Evolutionary conservation across 2,329 filamentous ascomycete species (phyloP).

Genomic region (Alternaria sp.): DNA sequence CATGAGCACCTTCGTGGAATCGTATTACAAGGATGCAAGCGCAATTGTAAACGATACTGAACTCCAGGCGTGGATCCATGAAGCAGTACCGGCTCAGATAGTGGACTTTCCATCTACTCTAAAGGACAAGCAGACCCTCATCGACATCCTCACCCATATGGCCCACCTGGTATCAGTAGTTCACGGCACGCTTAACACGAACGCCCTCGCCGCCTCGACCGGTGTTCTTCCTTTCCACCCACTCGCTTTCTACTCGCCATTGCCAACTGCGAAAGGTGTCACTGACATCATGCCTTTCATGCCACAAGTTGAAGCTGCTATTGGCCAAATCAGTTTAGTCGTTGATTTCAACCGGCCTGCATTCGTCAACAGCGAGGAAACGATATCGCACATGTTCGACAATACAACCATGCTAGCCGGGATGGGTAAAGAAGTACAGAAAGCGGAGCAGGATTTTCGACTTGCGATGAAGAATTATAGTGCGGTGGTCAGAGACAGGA

Average conservation of each 20-base stretch:
- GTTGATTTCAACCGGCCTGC: background rate
- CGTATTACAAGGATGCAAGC: background rate
- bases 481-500: background rate
- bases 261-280: background rate
- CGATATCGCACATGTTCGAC: slow-evolving; percentile 1
- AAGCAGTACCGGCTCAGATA: background rate
- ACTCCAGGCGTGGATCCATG: slow-evolving; percentile 1
- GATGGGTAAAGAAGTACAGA: background rate
- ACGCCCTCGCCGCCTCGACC: background rate
- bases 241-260: slow-evolving; percentile 3
- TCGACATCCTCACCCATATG: slow-evolving; percentile 4
- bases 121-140: background rate
- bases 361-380: background rate
- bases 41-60: background rate
- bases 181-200: slow-evolving; percentile 2
- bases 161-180: slow-evolving; percentile 3
- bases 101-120: background rate
- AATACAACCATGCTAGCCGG: background rate
- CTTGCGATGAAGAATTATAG: background rate
- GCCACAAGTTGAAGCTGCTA: slow-evolving; percentile 1
- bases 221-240: slow-evolving; percentile 7
- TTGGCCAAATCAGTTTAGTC: background rate
- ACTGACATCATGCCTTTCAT: background rate
- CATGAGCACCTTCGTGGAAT: background rate
- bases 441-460: background rate